Evolutionary conservation across 306 rosid genomes (phyloP).

Genomic region (Pyrus bretschneideri): DNA sequence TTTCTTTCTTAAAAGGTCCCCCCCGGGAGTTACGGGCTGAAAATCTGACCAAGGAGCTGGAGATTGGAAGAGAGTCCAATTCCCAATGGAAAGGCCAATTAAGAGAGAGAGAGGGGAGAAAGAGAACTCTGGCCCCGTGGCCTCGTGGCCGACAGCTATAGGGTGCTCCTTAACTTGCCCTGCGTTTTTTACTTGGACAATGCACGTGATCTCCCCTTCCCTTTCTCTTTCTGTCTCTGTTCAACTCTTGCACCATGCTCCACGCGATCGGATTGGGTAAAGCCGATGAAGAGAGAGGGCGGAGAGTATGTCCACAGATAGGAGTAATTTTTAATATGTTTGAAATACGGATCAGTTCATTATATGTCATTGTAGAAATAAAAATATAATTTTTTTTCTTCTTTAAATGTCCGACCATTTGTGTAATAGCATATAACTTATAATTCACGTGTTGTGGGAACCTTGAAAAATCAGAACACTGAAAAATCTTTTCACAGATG

Average conservation of each 20-base stretch:
- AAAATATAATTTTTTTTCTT: too few relatives aligned
- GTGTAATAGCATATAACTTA: too few relatives aligned
- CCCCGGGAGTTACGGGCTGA: constrained; percentile 40
- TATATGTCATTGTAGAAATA: too few relatives aligned
- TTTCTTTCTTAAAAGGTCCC: background rate
- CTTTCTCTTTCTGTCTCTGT: background rate
- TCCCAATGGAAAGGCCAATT: constrained; percentile 19
- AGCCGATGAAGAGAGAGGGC: background rate
- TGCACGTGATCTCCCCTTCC: background rate
- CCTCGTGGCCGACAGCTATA: constrained; percentile 55
- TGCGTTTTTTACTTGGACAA: background rate
- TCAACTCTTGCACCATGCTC: background rate
- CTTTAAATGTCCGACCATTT: too few relatives aligned
- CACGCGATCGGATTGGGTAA: background rate
- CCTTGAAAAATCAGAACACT: too few relatives aligned
- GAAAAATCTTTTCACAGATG: too few relatives aligned
- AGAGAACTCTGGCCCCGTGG: background rate
- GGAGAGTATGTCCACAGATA: background rate
- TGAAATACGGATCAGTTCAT: accelerated
- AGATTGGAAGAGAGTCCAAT: constrained; percentile 5
- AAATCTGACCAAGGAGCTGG: constrained; percentile 5
- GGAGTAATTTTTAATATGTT: too few relatives aligned
- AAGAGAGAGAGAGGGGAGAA: constrained; percentile 8
- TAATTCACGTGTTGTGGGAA: too few relatives aligned
- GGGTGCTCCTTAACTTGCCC: constrained; percentile 18